Evolutionary conservation across 345 rosid species (phyloP).

Genomic region (Eucalyptus fibrosa): DNA sequence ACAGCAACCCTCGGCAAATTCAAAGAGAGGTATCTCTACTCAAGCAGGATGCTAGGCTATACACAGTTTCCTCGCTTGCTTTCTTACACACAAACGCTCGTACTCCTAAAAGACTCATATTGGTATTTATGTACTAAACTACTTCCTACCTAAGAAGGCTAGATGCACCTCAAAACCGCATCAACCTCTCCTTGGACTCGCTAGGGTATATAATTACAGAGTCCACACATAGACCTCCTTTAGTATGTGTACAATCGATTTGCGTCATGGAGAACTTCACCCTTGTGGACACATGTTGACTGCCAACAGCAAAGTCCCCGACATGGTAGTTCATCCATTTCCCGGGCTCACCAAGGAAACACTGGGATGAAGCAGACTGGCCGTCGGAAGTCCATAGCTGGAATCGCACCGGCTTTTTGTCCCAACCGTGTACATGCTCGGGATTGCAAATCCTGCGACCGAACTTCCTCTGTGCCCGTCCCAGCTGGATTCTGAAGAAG

Average conservation of each 20-base stretch:
- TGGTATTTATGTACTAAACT: neutral
- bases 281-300: conserved; percentile 15
- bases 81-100: neutral
- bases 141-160: neutral
- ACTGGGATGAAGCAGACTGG: conserved; percentile 61
- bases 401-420: conserved; percentile 72
- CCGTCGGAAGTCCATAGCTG: conserved; percentile 88
- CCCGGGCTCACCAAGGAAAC: conserved; percentile 52
- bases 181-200: conserved; percentile 44
- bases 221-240: conserved; percentile 91
- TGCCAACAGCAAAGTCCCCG: conserved; percentile 61
- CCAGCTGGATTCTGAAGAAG: conserved; percentile 79
- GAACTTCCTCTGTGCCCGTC: conserved; percentile 41
- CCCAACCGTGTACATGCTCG: conserved; percentile 89
- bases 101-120: neutral
- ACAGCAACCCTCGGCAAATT: neutral
- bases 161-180: conserved; percentile 31
- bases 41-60: neutral
- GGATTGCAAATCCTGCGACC: conserved; percentile 69
- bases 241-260: conserved; percentile 97
- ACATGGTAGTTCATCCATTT: conserved; percentile 74
- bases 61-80: neutral
- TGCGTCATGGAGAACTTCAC: conserved; percentile 85
- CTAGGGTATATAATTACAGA: conserved; percentile 67
- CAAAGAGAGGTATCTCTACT: neutral